phyloP scores from a whole-genome alignment of 352 stramenopile species.

The Globisporangium mamillatum region DNA sequence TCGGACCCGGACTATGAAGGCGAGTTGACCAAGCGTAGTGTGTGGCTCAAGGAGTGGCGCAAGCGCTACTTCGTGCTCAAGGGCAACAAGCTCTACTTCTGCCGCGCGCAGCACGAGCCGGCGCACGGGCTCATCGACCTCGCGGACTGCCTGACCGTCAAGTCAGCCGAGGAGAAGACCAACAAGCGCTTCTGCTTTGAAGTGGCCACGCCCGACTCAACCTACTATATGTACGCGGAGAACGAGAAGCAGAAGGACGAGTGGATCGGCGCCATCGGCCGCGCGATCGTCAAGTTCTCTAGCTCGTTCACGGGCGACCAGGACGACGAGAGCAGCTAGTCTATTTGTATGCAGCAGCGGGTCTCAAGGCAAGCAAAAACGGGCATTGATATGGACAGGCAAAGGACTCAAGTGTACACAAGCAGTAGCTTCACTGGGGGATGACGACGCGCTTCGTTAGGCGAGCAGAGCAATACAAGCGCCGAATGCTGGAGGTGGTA shows the following conservation, averaged over 20 bases:
- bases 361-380: neutral
- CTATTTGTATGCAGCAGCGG: neutral
- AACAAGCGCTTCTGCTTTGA: constrained; percentile 92
- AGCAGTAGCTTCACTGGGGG: neutral
- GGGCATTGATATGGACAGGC: no score
- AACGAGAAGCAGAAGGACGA: constrained; percentile 91
- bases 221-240: constrained; percentile 92
- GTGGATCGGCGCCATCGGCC: constrained; percentile 94
- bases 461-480: neutral
- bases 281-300: constrained; percentile 97
- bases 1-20: constrained; percentile 85
- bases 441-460: neutral
- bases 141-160: constrained; percentile 88
- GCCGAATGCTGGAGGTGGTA: neutral
- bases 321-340: constrained; percentile 52
- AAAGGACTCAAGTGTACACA: neutral
- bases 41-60: constrained; percentile 91
- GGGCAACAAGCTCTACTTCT: constrained; percentile 91
- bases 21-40: constrained; percentile 88
- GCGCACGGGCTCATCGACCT: constrained; percentile 90
- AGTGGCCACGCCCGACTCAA: constrained; percentile 84
- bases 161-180: constrained; percentile 90
- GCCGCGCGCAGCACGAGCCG: constrained; percentile 59
- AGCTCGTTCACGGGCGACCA: constrained; percentile 94
- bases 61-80: constrained; percentile 90